Conservation (phyloP, 192 early-diverging fungal genomes). For the Dispira parvispora region DNA sequence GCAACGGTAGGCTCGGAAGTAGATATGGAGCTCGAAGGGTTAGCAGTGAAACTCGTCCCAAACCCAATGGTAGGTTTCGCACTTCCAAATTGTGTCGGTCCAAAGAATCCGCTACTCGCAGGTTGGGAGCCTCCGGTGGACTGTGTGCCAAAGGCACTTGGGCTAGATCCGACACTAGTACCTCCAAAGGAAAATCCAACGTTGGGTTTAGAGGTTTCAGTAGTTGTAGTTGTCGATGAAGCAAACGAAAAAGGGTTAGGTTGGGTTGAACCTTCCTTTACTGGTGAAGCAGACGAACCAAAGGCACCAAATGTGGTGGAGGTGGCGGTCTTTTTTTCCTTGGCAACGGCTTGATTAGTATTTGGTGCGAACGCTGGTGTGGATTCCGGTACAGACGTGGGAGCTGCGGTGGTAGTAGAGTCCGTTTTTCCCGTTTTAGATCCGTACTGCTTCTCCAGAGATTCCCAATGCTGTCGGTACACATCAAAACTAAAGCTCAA, state of each 20-base stretch:
- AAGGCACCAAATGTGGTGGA: not conserved
- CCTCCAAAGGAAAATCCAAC: too few relatives aligned
- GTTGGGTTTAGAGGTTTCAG: too few relatives aligned
- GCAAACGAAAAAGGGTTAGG: too few relatives aligned
- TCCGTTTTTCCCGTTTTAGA: not conserved
- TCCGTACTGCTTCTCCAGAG: not conserved
- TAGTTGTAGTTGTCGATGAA: too few relatives aligned
- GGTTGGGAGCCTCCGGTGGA: too few relatives aligned
- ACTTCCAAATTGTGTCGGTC: too few relatives aligned
- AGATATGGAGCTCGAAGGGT: not conserved
- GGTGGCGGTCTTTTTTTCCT: not conserved
- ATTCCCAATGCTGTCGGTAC: not conserved
- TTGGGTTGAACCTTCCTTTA: not conserved
- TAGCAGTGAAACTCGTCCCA: not conserved
- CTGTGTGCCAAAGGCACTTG: too few relatives aligned
- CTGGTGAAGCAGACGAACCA: not conserved
- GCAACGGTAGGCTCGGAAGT: conserved; percentile 1
- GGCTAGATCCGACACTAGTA: too few relatives aligned
- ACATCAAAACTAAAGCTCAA: not conserved
- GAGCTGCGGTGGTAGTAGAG: not conserved
- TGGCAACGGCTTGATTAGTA: not conserved
- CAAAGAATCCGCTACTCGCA: too few relatives aligned
- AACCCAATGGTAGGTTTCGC: too few relatives aligned
- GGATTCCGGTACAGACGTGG: not conserved
- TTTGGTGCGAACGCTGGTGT: not conserved